phyloP scores from a whole-genome alignment of 2,329 filamentous ascomycete species.

The Coniochaeta sp. region DNA sequence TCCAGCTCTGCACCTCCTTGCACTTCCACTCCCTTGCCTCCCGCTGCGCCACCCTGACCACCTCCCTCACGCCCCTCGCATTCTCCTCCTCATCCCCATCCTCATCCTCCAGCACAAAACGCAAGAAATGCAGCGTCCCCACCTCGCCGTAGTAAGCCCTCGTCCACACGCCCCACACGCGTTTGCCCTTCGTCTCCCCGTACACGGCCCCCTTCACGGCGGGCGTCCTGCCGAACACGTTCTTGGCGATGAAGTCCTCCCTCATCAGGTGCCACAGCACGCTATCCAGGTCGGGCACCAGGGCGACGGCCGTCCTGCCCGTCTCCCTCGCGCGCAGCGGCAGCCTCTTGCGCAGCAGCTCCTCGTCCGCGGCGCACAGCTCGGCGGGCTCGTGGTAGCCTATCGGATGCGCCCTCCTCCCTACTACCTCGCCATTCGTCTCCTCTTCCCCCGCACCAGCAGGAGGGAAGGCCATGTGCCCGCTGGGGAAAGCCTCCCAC shows the following conservation, averaged over 20 bases:
- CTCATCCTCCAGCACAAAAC: constrained; percentile 59
- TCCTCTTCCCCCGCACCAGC: constrained; percentile 9
- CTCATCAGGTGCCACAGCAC: constrained; percentile 74
- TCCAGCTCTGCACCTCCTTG: constrained; percentile 73
- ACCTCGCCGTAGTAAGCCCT: constrained; percentile 57
- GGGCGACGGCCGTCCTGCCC: constrained; percentile 50
- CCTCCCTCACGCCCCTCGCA: constrained; percentile 46
- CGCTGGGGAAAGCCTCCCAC: constrained; percentile 69
- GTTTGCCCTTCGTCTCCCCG: constrained; percentile 37
- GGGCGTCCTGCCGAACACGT: constrained; percentile 51
- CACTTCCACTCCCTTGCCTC: constrained; percentile 69
- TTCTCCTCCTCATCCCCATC: constrained; percentile 33
- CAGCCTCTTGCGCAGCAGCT: constrained; percentile 50
- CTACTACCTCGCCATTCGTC: too few species aligned
- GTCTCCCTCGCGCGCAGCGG: constrained; percentile 13
- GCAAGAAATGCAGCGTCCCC: constrained; percentile 64
- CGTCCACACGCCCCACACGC: constrained; percentile 71
- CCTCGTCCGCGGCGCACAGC: constrained; percentile 59
- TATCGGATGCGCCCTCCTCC: too few species aligned
- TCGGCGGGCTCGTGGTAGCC: constrained; percentile 52
- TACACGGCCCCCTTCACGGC: constrained; percentile 65
- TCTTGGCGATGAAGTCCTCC: constrained; percentile 68
- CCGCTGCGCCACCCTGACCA: constrained; percentile 59
- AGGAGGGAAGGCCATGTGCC: constrained; percentile 60
- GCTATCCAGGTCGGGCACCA: constrained; percentile 60